Conservation (phyloP, 2,329 filamentous ascomycete genomes). For the Zalaria sp. region DNA sequence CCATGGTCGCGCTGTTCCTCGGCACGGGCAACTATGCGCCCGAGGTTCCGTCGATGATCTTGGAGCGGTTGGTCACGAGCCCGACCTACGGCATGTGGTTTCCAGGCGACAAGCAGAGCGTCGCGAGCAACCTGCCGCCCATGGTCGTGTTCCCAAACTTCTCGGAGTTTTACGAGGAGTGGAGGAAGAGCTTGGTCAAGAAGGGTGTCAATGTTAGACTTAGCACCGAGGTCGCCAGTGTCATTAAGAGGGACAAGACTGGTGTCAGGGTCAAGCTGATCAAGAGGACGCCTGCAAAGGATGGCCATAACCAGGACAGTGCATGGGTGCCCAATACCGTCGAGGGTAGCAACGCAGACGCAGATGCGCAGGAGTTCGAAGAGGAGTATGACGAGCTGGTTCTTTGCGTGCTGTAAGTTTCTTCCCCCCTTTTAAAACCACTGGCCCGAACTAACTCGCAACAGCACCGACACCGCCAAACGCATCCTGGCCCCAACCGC, state of each 20-base stretch:
- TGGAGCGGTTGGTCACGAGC: slow-evolving; percentile 37
- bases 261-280: slow-evolving; percentile 37
- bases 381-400: slow-evolving; percentile 52
- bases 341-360: slow-evolving; percentile 23
- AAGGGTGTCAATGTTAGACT: slow-evolving; percentile 44
- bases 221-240: slow-evolving; percentile 39
- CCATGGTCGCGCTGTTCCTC: slow-evolving; percentile 58
- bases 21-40: slow-evolving; percentile 64
- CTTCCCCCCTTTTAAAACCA: background rate
- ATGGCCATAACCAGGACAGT: slow-evolving; percentile 31
- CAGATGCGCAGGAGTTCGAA: slow-evolving; percentile 25
- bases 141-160: slow-evolving; percentile 52
- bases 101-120: slow-evolving; percentile 31
- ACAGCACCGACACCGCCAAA: slow-evolving; percentile 39
- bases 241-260: slow-evolving; percentile 36
- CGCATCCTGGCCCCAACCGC: slow-evolving; percentile 44
- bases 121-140: slow-evolving; percentile 36
- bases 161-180: slow-evolving; percentile 45
- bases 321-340: slow-evolving; percentile 24
- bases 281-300: slow-evolving; percentile 25
- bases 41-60: slow-evolving; percentile 54
- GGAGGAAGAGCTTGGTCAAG: slow-evolving; percentile 38
- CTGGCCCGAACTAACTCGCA: background rate
- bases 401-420: slow-evolving; percentile 41
- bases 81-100: slow-evolving; percentile 48